Evolutionary conservation across 805 yeast species (phyloP), one percentile per base, ranked within the genome.

Genomic region (Saccharomycopsis amapae): DNA sequence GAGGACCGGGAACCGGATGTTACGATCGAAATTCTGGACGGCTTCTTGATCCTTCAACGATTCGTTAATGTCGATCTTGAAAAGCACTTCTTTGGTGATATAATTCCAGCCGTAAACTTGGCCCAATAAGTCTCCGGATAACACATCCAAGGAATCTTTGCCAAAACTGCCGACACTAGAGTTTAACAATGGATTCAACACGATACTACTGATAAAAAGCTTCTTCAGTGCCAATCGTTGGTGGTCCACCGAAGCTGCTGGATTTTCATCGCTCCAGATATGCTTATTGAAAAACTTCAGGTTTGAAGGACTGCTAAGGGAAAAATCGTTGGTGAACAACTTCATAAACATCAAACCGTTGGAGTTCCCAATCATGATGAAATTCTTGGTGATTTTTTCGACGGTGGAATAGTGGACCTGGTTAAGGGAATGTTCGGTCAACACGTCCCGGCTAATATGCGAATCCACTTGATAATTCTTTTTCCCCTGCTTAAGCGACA

Each of bases 51-150:
- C 7, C 22, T 18, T 15, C 12, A 23, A 30, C 30, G 12, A 31
- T 18, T 25, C 17, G 19, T 41, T 42, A 32, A 50, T 20, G 17
- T 50, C 32, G 13, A 42, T 32, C 13, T 25, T 32, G 9, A 28
- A 24, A 2, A 42, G 15, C n/a, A 7, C 10, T 6, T 26, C 25
- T 25, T 31, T 26, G 23, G 32, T 39, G 19, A 34, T 26, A 13
- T 30, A 35, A 37, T 50, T 48, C 49, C 49, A 50, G 17, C 36
- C 31, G 20, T 25, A 45, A 3, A 50, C 13, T 17, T 48, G 42
- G 9, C 53, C 53, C 24, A 28, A 30, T 24, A 48, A 38, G 28
- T 50, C 52, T 15, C 53, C 53, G 2, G 50, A 17, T 12, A 50
- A 20, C 4, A 50, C 15, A 33, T 50, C 53, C 12, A 50, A 26